A percentile compares a stretch with the other conserved stretches of the same genome.
Evolutionary conservation across 2,329 filamentous ascomycete species (phyloP).

Genomic region (Fonsecaea erecta): DNA sequence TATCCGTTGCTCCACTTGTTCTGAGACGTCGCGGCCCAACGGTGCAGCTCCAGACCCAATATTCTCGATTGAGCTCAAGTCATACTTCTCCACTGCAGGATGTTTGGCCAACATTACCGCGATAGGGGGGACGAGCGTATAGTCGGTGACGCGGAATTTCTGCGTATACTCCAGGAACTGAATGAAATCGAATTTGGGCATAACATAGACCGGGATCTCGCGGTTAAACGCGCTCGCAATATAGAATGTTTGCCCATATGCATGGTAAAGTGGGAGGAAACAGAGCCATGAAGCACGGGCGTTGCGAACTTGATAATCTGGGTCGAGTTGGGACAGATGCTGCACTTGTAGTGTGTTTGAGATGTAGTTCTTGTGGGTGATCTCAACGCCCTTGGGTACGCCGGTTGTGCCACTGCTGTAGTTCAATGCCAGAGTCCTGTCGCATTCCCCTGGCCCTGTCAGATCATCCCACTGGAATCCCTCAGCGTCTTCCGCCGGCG

Average conservation of each 20-base stretch:
- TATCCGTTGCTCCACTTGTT: slow-evolving; percentile 65
- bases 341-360: slow-evolving; percentile 57
- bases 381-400: slow-evolving; percentile 80
- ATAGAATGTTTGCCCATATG: slow-evolving; percentile 73
- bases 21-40: slow-evolving; percentile 60
- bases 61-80: slow-evolving; percentile 67
- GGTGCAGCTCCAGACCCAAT: slow-evolving; percentile 73
- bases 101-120: slow-evolving; percentile 74
- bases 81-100: slow-evolving; percentile 66
- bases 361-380: slow-evolving; percentile 77
- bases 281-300: slow-evolving; percentile 58
- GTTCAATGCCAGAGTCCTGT: slow-evolving; percentile 66
- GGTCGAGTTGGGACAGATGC: slow-evolving; percentile 45
- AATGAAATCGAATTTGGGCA: slow-evolving; percentile 76
- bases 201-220: slow-evolving; percentile 73
- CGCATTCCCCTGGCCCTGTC: slow-evolving; percentile 52
- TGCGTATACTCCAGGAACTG: slow-evolving; percentile 72
- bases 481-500: slow-evolving; percentile 32
- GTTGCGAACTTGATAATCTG: slow-evolving; percentile 54
- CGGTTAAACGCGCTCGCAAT: slow-evolving; percentile 63
- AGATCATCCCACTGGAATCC: slow-evolving; percentile 36
- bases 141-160: slow-evolving; percentile 68
- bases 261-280: slow-evolving; percentile 79
- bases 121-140: slow-evolving; percentile 75
- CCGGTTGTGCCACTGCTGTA: slow-evolving; percentile 78